Evolutionary conservation across 2,329 filamentous ascomycete species (phyloP), one percentile per base, ranked within the genome.

Genomic region (Colletotrichum sp.): DNA sequence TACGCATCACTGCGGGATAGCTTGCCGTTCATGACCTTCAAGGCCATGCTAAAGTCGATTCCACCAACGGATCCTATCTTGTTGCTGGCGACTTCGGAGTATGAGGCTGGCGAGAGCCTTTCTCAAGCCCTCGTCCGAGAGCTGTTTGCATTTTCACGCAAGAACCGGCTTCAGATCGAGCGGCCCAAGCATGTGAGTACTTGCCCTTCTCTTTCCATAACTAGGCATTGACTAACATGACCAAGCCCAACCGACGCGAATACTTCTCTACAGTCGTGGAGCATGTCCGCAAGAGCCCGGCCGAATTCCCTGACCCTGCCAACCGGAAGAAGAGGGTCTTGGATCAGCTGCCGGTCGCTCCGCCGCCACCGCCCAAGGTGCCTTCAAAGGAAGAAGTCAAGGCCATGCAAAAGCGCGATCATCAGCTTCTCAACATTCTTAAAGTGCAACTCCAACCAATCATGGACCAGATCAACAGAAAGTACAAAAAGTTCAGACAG

Each of bases 401-500:
- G 82, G 92, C 91, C 4, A 92, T 96, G 83, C 94, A 94, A 85
- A 94, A 95, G 84, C 92, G 92, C 77, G 98, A 99, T 82, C 93
- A 95, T 65, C 93, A 96, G 78, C 92, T 93, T 13, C 89, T 99
- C 70, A 98, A 99, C 83, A 88, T 94, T 75, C 88, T 99, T 78
- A 99, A 99, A 87, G 93, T 98, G 52, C 89, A 94, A 69, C 92
- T 99, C 71, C 96, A 98, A 84, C 95, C 95, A 3, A 95, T 99
- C 79, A 98, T 99, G 96, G 96, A 99, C 79, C 95, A 98, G 85
- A 95, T 99, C 82, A 97, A 98, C 84, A 89, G 90, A 77, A 96
- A 94, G 82, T 98, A 98, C 86, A 95, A 94, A 82, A 95, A 95
- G 79, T 99, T 99, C 86, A 91, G 96, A 77, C 92, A 93, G 71